Evolutionary conservation across 2,329 filamentous ascomycete species (phyloP).

Genomic region (Allantophomopsis lycopodina): DNA sequence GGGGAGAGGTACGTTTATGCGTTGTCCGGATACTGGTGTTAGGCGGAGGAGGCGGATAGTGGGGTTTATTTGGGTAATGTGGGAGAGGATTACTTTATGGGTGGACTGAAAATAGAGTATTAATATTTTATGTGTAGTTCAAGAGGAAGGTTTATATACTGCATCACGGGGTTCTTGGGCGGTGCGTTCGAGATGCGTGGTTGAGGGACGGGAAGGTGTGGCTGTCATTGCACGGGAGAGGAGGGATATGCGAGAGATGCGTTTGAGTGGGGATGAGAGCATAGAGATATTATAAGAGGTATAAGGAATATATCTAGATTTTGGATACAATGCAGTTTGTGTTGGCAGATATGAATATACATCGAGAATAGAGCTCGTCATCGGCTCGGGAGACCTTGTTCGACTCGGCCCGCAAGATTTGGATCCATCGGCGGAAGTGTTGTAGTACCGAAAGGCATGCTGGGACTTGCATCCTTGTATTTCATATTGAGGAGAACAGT

Average conservation of each 20-base stretch:
- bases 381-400: no score
- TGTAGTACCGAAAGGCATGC: no score
- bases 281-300: not conserved
- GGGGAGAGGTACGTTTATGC: no score
- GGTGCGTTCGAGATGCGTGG: conserved; percentile 56
- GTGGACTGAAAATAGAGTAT: conserved; percentile 25
- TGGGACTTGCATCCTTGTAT: no score
- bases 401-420: no score
- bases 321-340: no score
- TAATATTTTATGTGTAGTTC: not conserved
- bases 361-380: no score
- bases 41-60: conserved; percentile 57
- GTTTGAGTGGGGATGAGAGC: not conserved
- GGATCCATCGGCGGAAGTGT: no score
- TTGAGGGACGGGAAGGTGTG: conserved; percentile 1
- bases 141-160: conserved; percentile 19
- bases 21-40: no score
- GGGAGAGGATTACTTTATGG: conserved; percentile 44
- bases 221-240: not conserved
- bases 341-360: no score
- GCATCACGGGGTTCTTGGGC: conserved; percentile 58
- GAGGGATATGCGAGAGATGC: not conserved
- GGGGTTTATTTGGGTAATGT: conserved; percentile 51
- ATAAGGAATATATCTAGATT: no score
- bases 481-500: no score